These are phyloP conservation scores for Lunularia cruciata DNA, from an alignment of 225 moss, liverwort and hornwort genomes.

Conservation along the genomic window DNA sequence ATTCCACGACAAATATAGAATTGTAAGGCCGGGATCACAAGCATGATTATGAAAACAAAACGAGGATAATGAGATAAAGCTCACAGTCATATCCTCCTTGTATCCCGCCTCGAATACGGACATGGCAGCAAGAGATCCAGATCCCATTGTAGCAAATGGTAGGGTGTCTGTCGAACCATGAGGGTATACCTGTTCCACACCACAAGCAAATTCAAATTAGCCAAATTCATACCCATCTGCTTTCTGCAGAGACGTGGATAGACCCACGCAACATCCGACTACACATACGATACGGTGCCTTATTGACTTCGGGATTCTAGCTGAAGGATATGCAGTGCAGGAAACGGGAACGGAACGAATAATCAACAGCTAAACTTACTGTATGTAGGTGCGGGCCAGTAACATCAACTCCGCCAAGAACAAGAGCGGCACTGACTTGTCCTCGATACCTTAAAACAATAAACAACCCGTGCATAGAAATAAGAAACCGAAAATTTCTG, in stretches of 20 bases:
- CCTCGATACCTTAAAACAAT: slow-evolving; percentile 57
- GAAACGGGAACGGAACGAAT: too few relatives aligned
- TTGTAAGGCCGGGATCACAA: not conserved
- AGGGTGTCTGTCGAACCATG: slow-evolving; percentile 87
- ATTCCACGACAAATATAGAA: not conserved
- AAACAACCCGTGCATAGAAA: not conserved
- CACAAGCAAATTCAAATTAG: slow-evolving; percentile 12
- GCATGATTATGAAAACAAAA: not conserved
- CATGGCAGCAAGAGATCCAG: slow-evolving; percentile 88
- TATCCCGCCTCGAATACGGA: slow-evolving; percentile 86
- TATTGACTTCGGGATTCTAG: too few relatives aligned
- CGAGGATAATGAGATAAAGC: not conserved
- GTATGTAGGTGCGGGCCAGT: slow-evolving; percentile 92
- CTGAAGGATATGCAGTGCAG: too few relatives aligned
- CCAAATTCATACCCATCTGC: too few relatives aligned
- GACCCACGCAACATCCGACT: too few relatives aligned
- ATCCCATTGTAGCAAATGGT: slow-evolving; percentile 85
- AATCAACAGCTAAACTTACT: slow-evolving; percentile 53
- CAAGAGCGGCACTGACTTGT: slow-evolving; percentile 80
- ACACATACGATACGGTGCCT: too few relatives aligned
- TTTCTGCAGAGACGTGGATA: too few relatives aligned
- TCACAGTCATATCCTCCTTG: slow-evolving; percentile 74
- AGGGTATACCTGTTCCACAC: slow-evolving; percentile 61
- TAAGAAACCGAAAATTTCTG: too few relatives aligned
- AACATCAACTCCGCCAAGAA: slow-evolving; percentile 88